These are phyloP conservation scores for Colletotrichum sp. DNA, from an alignment of 2,329 filamentous ascomycete species.

Conservation along the genomic window DNA sequence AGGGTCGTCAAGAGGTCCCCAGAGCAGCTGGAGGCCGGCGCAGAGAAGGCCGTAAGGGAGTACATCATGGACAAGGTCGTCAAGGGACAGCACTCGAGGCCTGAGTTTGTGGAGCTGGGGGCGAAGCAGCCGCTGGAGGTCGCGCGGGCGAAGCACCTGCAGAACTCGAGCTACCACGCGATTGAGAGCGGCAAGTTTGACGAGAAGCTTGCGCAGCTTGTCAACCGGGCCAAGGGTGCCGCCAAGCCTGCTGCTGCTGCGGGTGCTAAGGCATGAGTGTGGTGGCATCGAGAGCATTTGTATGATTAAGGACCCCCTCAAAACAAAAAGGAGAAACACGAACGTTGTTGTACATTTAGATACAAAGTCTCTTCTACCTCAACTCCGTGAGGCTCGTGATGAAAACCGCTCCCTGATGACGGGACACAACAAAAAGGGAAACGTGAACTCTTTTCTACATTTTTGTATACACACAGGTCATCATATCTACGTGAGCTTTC, in stretches of 20 bases:
- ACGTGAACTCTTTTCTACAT: not conserved
- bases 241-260: constrained; percentile 16
- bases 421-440: not conserved
- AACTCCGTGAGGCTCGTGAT: not conserved
- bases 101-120: constrained; percentile 29
- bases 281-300: not conserved
- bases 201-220: constrained; percentile 40
- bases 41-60: constrained; percentile 37
- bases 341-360: constrained; percentile 16
- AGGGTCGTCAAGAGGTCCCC: constrained; percentile 14
- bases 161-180: constrained; percentile 39
- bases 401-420: not conserved
- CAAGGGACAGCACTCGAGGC: constrained; percentile 40
- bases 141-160: constrained; percentile 41
- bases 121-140: constrained; percentile 34
- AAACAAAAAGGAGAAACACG: not conserved
- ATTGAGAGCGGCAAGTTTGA: constrained; percentile 42
- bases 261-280: constrained; percentile 24
- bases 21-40: constrained; percentile 32
- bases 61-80: constrained; percentile 38
- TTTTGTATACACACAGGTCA: not conserved
- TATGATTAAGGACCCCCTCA: constrained; percentile 7
- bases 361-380: constrained; percentile 10
- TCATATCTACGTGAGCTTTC: constrained; percentile 38
- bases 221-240: constrained; percentile 25